Conservation (phyloP, 1,139 yeast species). For the Saccharomyces hybrid region DNA sequence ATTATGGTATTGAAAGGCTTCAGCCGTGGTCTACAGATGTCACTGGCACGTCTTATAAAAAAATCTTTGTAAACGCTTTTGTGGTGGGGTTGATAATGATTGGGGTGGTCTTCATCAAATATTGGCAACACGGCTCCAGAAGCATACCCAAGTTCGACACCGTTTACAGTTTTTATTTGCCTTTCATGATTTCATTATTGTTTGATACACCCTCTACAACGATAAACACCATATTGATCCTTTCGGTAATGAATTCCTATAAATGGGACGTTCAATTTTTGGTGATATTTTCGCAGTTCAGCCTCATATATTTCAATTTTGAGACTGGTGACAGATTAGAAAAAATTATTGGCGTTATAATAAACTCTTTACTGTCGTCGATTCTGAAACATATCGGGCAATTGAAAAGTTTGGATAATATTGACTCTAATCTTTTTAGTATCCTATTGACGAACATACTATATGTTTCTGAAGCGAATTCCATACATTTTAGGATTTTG, state of each 20-base stretch:
- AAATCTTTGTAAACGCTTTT: conserved; percentile 5
- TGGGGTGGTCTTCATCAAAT: conserved; percentile 5
- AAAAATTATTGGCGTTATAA: conserved; percentile 19
- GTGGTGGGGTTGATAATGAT: conserved; percentile 6
- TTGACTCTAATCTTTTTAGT: conserved; percentile 35
- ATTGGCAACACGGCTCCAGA: background rate
- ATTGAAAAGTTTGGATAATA: conserved; percentile 32
- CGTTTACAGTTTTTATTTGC: conserved; percentile 23
- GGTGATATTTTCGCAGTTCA: background rate
- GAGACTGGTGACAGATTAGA: conserved; percentile 6
- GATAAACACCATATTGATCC: conserved; percentile 18
- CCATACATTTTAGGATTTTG: conserved; percentile 24
- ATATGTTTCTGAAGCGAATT: conserved; percentile 18
- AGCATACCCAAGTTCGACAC: conserved; percentile 15
- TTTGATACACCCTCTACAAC: conserved; percentile 15
- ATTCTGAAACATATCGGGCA: conserved; percentile 27
- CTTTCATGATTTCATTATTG: conserved; percentile 21
- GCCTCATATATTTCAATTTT: conserved; percentile 3
- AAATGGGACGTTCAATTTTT: background rate
- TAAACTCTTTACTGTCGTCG: conserved; percentile 23
- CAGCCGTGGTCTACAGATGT: background rate
- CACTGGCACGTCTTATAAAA: background rate
- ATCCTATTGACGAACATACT: conserved; percentile 31
- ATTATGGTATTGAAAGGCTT: background rate
- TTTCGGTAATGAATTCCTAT: conserved; percentile 16